phyloP scores from a whole-genome alignment of 345 rosid genomes.

The Salix exigua region DNA sequence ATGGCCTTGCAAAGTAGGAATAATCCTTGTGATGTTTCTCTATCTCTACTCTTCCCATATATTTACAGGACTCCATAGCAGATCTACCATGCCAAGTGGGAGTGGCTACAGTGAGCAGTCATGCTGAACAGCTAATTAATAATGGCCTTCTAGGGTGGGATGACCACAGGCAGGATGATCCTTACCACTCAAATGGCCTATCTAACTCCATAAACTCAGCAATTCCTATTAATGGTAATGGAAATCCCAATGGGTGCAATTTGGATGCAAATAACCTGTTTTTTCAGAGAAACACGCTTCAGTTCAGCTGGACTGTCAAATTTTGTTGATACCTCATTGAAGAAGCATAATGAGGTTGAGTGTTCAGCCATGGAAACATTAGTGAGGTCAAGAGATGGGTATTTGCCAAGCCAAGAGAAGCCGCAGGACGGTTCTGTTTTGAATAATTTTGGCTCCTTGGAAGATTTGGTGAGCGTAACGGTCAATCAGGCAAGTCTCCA shows the following conservation, averaged over 20 bases:
- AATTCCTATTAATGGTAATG: constrained; percentile 29
- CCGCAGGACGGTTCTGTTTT: constrained; percentile 41
- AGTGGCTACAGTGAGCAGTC: constrained; percentile 17
- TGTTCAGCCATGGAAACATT: constrained; percentile 35
- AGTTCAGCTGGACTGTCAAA: constrained; percentile 34
- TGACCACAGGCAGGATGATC: constrained; percentile 24
- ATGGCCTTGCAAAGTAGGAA: constrained; percentile 42
- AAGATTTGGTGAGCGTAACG: constrained; percentile 55
- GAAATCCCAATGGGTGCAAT: constrained; percentile 22
- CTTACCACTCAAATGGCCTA: constrained; percentile 24
- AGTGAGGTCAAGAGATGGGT: constrained; percentile 39
- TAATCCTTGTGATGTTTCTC: constrained; percentile 36
- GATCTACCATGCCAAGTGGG: constrained; percentile 27
- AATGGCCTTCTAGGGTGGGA: constrained; percentile 42
- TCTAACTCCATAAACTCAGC: constrained; percentile 31
- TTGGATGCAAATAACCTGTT: constrained; percentile 35
- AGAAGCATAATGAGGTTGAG: constrained; percentile 34
- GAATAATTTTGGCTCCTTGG: constrained; percentile 56
- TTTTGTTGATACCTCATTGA: constrained; percentile 30
- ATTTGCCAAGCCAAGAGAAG: constrained; percentile 43
- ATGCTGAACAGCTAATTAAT: constrained; percentile 27
- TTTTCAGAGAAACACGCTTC: constrained; percentile 37
- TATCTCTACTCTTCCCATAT: constrained; percentile 23
- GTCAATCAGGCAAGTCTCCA: constrained; percentile 48
- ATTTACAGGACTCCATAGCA: constrained; percentile 22